phyloP scores from a whole-genome alignment of 1,284 basidiomycete genomes.

The Cryptococcus sp. region DNA sequence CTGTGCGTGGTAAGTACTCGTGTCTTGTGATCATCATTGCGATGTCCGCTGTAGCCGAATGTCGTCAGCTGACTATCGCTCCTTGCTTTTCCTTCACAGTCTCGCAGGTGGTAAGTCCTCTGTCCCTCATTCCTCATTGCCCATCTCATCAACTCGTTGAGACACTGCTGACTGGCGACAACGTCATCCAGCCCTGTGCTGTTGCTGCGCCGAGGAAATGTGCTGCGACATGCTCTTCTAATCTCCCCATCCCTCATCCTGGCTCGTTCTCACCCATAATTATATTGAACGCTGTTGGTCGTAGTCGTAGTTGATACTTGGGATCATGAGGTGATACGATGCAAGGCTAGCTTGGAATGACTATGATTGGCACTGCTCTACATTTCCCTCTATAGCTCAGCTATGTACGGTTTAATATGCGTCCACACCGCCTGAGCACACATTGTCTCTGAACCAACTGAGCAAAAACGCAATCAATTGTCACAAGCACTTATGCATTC shows the following conservation, averaged over 20 bases:
- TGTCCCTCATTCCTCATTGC: not conserved
- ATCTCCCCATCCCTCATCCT: not conserved
- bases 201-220: constrained; percentile 46
- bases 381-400: no score
- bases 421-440: no score
- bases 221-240: constrained; percentile 42
- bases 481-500: no score
- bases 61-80: constrained; percentile 3
- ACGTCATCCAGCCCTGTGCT: constrained; percentile 31
- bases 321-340: no score
- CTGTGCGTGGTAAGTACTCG: constrained; percentile 29
- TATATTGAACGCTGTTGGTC: no score
- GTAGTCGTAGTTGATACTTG: no score
- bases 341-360: no score
- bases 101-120: constrained; percentile 33
- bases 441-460: no score
- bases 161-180: not conserved
- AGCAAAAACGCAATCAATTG: no score
- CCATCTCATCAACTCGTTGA: not conserved
- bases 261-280: no score
- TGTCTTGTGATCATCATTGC: not conserved
- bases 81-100: constrained; percentile 7
- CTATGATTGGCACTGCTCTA: no score
- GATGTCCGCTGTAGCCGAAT: not conserved
- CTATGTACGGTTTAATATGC: no score